phyloP scores from a whole-genome alignment of 2,329 filamentous ascomycete genomes.

The Dichotomopilus funicola region DNA sequence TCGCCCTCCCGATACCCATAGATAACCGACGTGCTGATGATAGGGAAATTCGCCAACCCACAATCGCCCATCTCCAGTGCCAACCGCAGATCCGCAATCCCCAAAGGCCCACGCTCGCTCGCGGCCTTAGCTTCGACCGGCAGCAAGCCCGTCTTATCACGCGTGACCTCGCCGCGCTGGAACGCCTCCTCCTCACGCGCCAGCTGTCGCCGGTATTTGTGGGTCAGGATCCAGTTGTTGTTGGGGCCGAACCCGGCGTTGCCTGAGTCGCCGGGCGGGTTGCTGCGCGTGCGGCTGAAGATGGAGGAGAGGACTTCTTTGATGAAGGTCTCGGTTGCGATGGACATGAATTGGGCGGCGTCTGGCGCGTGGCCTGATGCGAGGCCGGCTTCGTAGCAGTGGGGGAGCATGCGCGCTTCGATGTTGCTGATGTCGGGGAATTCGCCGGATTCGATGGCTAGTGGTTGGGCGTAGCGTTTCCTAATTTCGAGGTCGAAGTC shows the following conservation, averaged over 20 bases:
- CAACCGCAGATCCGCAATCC: constrained; percentile 71
- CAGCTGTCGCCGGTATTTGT: constrained; percentile 68
- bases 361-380: constrained; percentile 52
- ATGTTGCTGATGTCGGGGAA: constrained; percentile 61
- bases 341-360: constrained; percentile 56
- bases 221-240: constrained; percentile 68
- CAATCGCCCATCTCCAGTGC: constrained; percentile 69
- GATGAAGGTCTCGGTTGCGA: constrained; percentile 60
- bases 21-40: constrained; percentile 64
- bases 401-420: constrained; percentile 58
- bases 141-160: constrained; percentile 70
- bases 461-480: constrained; percentile 57
- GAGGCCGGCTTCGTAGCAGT: constrained; percentile 61
- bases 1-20: constrained; percentile 70
- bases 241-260: constrained; percentile 59
- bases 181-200: constrained; percentile 68
- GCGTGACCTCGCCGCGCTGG: constrained; percentile 63
- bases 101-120: constrained; percentile 62
- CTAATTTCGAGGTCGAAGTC: constrained; percentile 62
- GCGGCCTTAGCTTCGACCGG: constrained; percentile 76
- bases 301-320: constrained; percentile 59
- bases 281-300: constrained; percentile 58
- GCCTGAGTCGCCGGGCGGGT: constrained; percentile 56
- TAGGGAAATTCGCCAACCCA: constrained; percentile 70
- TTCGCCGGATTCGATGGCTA: constrained; percentile 62